Conservation (phyloP, 202 grass and related monocot genomes). For the Schoenoplectus tabernaemontani region DNA sequence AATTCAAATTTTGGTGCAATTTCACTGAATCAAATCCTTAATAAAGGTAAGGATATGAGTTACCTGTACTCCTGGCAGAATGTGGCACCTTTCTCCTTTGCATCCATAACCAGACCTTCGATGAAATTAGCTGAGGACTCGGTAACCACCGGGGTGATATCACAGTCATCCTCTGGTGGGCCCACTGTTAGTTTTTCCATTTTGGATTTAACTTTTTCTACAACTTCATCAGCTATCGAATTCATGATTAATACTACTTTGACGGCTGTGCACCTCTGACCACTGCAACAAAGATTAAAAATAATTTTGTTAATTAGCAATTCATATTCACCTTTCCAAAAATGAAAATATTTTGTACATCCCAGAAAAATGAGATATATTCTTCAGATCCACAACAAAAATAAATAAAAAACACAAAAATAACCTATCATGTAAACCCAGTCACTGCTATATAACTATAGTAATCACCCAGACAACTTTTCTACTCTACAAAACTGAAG, state of each 20-base stretch:
- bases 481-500: neutral
- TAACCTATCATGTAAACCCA: neutral
- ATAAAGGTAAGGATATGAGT: neutral
- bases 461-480: neutral
- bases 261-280: constrained; percentile 96
- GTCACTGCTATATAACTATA: neutral
- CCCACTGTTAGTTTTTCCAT: constrained; percentile 82
- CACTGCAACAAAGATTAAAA: constrained; percentile 34
- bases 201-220: constrained; percentile 84
- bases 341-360: neutral
- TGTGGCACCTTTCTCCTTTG: constrained; percentile 85
- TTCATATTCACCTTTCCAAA: neutral
- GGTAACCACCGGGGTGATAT: constrained; percentile 95
- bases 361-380: neutral
- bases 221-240: constrained; percentile 64
- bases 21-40: neutral
- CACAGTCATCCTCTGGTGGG: constrained; percentile 69
- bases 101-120: constrained; percentile 83
- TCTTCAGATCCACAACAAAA: neutral
- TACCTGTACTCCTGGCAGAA: constrained; percentile 79
- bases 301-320: neutral
- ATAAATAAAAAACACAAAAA: neutral
- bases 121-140: constrained; percentile 98
- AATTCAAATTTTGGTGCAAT: neutral
- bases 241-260: constrained; percentile 97